phyloP scores from a whole-genome alignment of 169 alveolate species.

The Plasmodium billcollinsi region DNA sequence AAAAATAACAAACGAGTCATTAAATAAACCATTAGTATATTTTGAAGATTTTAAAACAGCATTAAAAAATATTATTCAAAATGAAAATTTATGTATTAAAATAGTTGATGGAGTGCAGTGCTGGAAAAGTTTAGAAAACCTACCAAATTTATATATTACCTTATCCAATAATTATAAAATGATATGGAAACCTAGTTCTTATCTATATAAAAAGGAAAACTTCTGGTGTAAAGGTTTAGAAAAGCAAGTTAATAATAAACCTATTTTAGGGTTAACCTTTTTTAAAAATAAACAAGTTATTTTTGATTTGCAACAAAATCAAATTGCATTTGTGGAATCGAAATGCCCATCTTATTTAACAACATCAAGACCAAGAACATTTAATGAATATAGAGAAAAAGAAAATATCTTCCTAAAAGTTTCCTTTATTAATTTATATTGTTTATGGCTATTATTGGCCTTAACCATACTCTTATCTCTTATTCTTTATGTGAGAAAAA shows the following conservation, averaged over 20 bases:
- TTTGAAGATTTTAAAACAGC: constrained; percentile 40
- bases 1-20: constrained; percentile 24
- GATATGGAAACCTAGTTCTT: constrained; percentile 55
- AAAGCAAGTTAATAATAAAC: constrained; percentile 73
- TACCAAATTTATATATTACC: constrained; percentile 44
- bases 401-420: constrained; percentile 36
- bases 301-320: constrained; percentile 77
- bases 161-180: constrained; percentile 31
- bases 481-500: constrained; percentile 23
- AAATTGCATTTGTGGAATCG: constrained; percentile 77
- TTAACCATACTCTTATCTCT: constrained; percentile 23
- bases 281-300: constrained; percentile 81
- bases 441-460: constrained; percentile 27
- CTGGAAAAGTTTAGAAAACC: constrained; percentile 39
- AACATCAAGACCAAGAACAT: constrained; percentile 62
- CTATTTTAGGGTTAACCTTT: constrained; percentile 85
- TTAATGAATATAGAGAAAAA: constrained; percentile 67
- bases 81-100: constrained; percentile 51
- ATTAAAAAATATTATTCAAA: constrained; percentile 39
- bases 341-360: constrained; percentile 55
- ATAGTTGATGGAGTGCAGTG: constrained; percentile 70
- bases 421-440: constrained; percentile 36
- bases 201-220: constrained; percentile 45
- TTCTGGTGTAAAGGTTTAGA: constrained; percentile 88
- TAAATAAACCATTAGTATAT: constrained; percentile 11